Evolutionary conservation across 345 rosid species (phyloP), one percentile per base, ranked within the genome.

Genomic region (Abelmoschus esculentus): DNA sequence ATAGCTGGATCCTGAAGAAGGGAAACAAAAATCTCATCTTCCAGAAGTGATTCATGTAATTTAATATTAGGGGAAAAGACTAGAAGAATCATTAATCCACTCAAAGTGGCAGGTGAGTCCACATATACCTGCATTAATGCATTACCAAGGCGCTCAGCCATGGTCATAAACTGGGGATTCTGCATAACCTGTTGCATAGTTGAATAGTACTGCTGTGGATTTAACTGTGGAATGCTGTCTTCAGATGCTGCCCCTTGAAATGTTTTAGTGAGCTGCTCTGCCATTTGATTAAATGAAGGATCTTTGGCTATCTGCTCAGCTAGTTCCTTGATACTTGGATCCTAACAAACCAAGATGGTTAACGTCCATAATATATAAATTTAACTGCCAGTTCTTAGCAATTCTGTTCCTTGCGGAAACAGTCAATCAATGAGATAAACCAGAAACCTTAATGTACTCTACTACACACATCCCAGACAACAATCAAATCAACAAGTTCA

Each of bases 141-240:
- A 83, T 22, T 82, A 60, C 98, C 99, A 77, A 95, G 98, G 53
- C 83, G 90, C 81, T 95, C 93, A 0, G 99, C 99, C 99, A 95
- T 95, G 14, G 89, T 82, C 91, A 85, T 83, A 80, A 95, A 91
- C 47, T 88, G 93, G 40, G 97, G 99, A 81, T 95, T 95, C 81
- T 92, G 87, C 97, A 95, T 91, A 80, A 95, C 98, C 78, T 95
- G 96, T 66, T 90, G 92, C 96, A 95, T 89, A 9, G 99, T 95
- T 55, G 85, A 66, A 42, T 82, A 76, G 76, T 95, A 95, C 66
- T 90, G 90, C 62, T 90, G 86, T 19, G 89, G 70, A 71, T 95
- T 96, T 73, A 95, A 84, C 78, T 81, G 84, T 32, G 98, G 97
- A 40, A 82, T 38, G 59, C 78, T 66, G 0, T 83, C 96, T 17